Base-by-base conservation (phyloP, 306 rosid species). In the Rosa persica region DNA sequence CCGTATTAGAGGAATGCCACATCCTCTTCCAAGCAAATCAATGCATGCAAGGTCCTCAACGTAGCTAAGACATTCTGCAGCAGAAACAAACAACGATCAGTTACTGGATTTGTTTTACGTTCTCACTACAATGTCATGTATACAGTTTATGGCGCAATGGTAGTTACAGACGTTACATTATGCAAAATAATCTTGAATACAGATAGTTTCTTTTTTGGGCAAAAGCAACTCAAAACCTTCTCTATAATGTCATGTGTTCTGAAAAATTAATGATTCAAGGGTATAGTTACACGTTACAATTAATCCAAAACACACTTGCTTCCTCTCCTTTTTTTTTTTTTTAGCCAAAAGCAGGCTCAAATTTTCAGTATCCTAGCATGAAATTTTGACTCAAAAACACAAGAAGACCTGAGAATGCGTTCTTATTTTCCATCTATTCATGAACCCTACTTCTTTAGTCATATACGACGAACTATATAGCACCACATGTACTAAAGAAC, bases 11-110 rank as follows among this genome's bases (percentile, higher is more conserved):
- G 97, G 83, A 92, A 94, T 13, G 97, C 62, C 47, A 81, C 84
- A 38, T 92, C 98, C 85, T 94, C 98, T 73, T 90, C 98, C 91
- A 94, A 12, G 87, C 86, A 83, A 64, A 87, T 84, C 86, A 92
- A 69, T 20, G 97, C 92, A 84, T 88, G 92, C 89, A 94, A 69
- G 44, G 97, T 89, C 86, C 97, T 90, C 82, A 94, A 60, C 47
- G 78, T 78, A 75, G 89, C 89, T 6, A 90, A 77, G 52, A 88
- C 84, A 85, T 88, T 72, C 97, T 94, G 86, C 80, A 85, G 57
- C 19, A 57, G 54, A 39, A 67, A 79, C 68, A 61, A 62, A 58
- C 12, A 1, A 27, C 11, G 5, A 62, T 83, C 54, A 70, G 40
- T 52, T 57, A 55, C 73, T 49, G 67, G 34, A 16, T 36, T 30